Evolutionary conservation across 352 stramenopile species (phyloP), one percentile per base, ranked within the genome.

Genomic region (Albugo laibachii): DNA sequence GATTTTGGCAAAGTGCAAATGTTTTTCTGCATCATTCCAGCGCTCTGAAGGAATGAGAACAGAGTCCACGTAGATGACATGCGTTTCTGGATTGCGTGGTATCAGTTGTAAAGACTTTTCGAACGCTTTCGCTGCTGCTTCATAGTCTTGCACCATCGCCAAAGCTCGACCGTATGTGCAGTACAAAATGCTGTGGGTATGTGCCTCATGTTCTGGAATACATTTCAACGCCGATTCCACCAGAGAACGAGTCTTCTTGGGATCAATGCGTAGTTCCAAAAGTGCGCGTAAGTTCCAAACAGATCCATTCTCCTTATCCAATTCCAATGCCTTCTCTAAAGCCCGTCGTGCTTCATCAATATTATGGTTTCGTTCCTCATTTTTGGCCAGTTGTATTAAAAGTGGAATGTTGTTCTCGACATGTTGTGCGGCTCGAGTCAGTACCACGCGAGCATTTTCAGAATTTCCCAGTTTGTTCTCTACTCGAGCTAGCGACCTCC

Each of bases 251-350:
- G 75, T 62, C 19, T 72, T 69, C 41, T 79, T 68, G 1, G 73
- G 57, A 46, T 88, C 59, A 16, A 78, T 16, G 19, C 63, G 54
- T 48, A 92, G 52, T 54, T 92, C 78, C 15, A 92, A 20, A 39
- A 88, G 40, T 3, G 78, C 78, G 2, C 78, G 73, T 56, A 92
- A 58, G 56, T 92, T 92, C 78, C 78, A 92, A 36, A 81, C 60
- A 14, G 70, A 61, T 1, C 73, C 73, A 27, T 71, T 59, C 5
- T 67, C 70, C 37, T 58, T 53, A 52, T 88, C 71, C 36, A 92
- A 51, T 49, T 75, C 67, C 4, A 92, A 61, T n/a, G 73, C 78
- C 39, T 79, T 75, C 54, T 86, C 70, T 21, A 70, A 78, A 34
- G 75, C 73, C 0, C 56, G 47, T 1, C 78, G 75, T 14, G 78